Evolutionary conservation across 2,329 filamentous ascomycete species (phyloP), one percentile per base, ranked within the genome.

Genomic region (Pseudogymnoascus sp.): DNA sequence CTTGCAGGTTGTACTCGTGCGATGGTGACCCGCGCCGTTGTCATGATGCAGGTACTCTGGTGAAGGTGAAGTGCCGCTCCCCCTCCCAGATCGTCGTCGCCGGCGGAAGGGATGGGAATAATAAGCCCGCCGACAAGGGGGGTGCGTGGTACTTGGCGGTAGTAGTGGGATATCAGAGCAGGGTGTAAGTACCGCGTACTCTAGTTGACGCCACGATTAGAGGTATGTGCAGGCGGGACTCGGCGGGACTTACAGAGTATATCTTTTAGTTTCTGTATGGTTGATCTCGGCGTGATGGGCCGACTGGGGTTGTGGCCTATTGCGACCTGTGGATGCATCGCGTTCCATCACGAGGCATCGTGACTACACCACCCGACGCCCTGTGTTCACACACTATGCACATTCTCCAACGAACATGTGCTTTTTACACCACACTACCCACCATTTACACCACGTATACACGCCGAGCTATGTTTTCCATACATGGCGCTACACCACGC

Each of bases 1-100:
- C 16, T 35, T 33, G 61, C 56, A 19, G 10, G 59, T 21, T 21
- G 35, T 3, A 35, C 19, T 13, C 50, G 16, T 26, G 62, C 35
- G 24, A 62, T 11, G 10, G 65, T 63, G 56, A 21, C 50, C 50
- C 50, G 50, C 50, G n/a, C 50, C n/a, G 50, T 56, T 56, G n/a
- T 21, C 50, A 56, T 56, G 50, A 56, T 56, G 50, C 50, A 56
- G 50, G 29, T 56, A 56, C 50, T 56, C 50, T 33, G 10, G 50
- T 56, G 50, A 29, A 56, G 50, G 50, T 56, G 50, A 56, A 56
- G 50, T 56, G 50, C 50, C 50, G 50, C 50, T 33, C 26, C 33
- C 29, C 29, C 7, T 10, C 50, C 50, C n/a, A n/a, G 50, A 56
- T 56, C 50, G 50, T 56, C 50, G 50, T 33, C 50, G 31, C 50